Evolutionary conservation across 768 basidiomycete species (phyloP), one percentile per base, ranked within the genome.

Genomic region (Boletus vinaceobasis): DNA sequence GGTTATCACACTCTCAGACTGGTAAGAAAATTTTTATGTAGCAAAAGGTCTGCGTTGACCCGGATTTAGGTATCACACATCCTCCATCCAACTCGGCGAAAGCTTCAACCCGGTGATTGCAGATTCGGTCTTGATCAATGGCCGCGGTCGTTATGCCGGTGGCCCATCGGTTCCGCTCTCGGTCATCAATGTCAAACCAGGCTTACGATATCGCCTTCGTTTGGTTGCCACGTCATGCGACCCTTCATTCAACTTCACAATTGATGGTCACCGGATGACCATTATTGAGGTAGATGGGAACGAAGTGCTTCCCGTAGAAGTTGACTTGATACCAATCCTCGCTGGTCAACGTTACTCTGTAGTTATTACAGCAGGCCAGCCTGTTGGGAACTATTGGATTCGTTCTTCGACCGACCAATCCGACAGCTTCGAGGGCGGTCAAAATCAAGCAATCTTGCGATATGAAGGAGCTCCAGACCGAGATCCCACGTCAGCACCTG

Each of bases 381-480:
- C 73, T 0, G 59, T 77, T 26, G 73, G 66, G 4, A 86, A 82
- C 61, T 86, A 85, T 63, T 85, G 81, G 81, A 71, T 84, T 40
- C 77, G 80, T 23, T 71, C 43, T 74, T 19, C 53, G 69, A 48
- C 68, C 68, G 46, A 61, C n/a, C n/a, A n/a, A n/a, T 65, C 56
- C 7, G 53, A 70, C 4, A 49, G 65, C 17, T 69, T 77, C 53
- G 42, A 60, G 33, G 69, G 66, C 21, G 75, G 74, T 9, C 69
- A 76, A 54, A 81, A 79, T 63, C 72, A 72, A 43, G 83, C 80
- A 3, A 81, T 84, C 51, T 63, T 84, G 36, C 74, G 79, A 48
- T 84, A 84, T 53, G 61, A 32, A 1, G 78, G 77, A n/a, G 83
- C 82, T 9, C 57, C 69, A 0, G 51, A 47, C 19, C 55, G 58